Evolutionary conservation across 805 yeast species (phyloP).

Genomic region (Candida patagonica): DNA sequence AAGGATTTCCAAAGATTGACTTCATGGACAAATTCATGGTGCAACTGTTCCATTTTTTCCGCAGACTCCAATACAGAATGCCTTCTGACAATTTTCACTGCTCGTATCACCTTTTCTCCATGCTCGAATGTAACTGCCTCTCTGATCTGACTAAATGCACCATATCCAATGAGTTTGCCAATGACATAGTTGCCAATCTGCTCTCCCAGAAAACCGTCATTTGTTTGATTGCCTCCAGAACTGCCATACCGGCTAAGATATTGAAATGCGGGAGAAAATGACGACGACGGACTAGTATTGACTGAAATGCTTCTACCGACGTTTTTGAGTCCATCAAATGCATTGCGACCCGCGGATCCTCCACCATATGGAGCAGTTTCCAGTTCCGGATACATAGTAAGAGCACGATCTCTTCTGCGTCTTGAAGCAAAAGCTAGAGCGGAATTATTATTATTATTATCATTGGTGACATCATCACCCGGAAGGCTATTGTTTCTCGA

Average conservation of each 20-base stretch:
- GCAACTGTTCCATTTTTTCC: slow-evolving; percentile 37
- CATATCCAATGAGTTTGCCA: slow-evolving; percentile 74
- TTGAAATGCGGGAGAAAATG: slow-evolving; percentile 19
- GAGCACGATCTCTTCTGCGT: slow-evolving; percentile 12
- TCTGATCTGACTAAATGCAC: slow-evolving; percentile 84
- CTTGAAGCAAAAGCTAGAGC: slow-evolving; percentile 5
- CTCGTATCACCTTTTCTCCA: slow-evolving; percentile 28
- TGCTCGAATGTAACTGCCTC: slow-evolving; percentile 41
- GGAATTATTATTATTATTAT: not conserved
- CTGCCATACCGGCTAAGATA: slow-evolving; percentile 16
- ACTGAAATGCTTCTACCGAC: slow-evolving; percentile 4
- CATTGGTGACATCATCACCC: not conserved
- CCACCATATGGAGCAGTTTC: not conserved
- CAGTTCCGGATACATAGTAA: slow-evolving; percentile 11
- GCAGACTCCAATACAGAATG: slow-evolving; percentile 27
- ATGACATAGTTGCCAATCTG: slow-evolving; percentile 46
- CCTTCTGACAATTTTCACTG: slow-evolving; percentile 49
- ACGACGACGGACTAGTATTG: slow-evolving; percentile 5
- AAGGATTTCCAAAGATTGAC: slow-evolving; percentile 65
- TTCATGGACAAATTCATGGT: slow-evolving; percentile 58
- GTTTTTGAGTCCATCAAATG: not conserved
- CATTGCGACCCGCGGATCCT: not conserved
- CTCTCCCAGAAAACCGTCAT: slow-evolving; percentile 38
- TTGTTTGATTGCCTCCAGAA: slow-evolving; percentile 6
- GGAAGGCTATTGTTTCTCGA: not conserved